Conservation (phyloP, 2,329 filamentous ascomycete genomes). For the Phyllosticta paracitricarpa region DNA sequence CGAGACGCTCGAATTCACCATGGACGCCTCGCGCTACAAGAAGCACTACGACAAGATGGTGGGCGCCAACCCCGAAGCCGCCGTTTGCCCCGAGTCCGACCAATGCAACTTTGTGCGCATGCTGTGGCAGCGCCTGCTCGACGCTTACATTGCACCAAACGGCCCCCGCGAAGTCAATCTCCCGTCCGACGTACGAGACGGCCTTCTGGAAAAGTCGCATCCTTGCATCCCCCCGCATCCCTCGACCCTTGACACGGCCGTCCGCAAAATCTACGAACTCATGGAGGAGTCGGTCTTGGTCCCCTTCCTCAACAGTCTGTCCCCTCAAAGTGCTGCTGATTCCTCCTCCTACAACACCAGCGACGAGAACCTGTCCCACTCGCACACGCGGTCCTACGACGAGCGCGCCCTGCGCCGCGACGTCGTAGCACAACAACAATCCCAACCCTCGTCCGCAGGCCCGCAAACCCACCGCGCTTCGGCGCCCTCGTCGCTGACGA, state of each 20-base stretch:
- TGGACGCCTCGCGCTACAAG: conserved; percentile 81
- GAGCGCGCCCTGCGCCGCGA: conserved; percentile 26
- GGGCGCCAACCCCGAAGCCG: conserved; percentile 38
- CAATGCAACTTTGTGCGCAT: conserved; percentile 62
- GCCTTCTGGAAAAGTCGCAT: conserved; percentile 55
- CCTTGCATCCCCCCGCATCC: conserved; percentile 59
- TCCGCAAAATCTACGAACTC: conserved; percentile 82
- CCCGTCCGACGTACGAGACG: conserved; percentile 73
- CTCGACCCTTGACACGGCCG: conserved; percentile 67
- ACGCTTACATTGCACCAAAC: conserved; percentile 81
- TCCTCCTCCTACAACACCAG: conserved; percentile 33
- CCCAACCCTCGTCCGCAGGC: neutral
- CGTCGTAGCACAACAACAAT: conserved; percentile 14
- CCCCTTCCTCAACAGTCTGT: conserved; percentile 70
- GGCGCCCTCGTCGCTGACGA: conserved; percentile 28
- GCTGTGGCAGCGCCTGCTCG: conserved; percentile 79
- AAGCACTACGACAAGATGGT: conserved; percentile 53
- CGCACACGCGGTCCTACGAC: conserved; percentile 31
- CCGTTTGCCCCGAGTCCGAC: conserved; percentile 42
- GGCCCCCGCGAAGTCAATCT: conserved; percentile 85
- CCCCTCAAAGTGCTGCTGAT: conserved; percentile 39
- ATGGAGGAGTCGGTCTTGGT: conserved; percentile 97
- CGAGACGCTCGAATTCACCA: conserved; percentile 91
- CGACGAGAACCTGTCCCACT: conserved; percentile 28
- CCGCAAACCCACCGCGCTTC: conserved; percentile 23